phyloP scores from a whole-genome alignment of 179 eudicot genomes.

The Beta macrorhiza region DNA sequence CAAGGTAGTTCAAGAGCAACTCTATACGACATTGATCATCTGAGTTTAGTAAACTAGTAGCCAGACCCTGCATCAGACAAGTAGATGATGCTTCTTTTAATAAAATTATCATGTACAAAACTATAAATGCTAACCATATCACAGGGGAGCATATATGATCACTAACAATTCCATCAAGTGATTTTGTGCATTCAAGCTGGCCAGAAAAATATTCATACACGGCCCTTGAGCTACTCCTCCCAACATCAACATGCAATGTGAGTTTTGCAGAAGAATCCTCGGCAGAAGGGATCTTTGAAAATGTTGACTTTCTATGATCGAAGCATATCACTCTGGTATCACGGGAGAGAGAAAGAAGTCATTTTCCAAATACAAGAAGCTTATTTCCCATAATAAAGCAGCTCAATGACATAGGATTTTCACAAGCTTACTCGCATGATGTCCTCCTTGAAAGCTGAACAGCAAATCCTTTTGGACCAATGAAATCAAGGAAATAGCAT shows the following conservation, averaged over 20 bases:
- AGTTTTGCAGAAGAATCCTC: constrained; percentile 42
- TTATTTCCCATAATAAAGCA: background rate
- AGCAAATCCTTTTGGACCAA: constrained; percentile 76
- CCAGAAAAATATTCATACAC: constrained; percentile 65
- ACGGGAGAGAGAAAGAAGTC: constrained; percentile 13
- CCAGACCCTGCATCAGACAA: constrained; percentile 41
- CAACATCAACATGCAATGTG: constrained; percentile 52
- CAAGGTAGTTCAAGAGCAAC: constrained; percentile 58
- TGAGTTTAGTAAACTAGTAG: constrained; percentile 38
- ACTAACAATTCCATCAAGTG: constrained; percentile 39
- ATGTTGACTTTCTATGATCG: constrained; percentile 61
- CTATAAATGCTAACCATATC: background rate
- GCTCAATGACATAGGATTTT: constrained; percentile 6
- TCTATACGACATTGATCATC: constrained; percentile 53
- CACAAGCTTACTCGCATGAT: constrained; percentile 56
- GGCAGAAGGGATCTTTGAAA: constrained; percentile 35
- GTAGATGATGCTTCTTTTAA: background rate
- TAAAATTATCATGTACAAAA: background rate
- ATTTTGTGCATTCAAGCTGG: constrained; percentile 34
- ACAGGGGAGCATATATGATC: background rate
- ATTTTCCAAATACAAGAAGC: constrained; percentile 13
- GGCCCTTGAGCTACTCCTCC: constrained; percentile 76
- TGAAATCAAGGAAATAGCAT: constrained; percentile 83
- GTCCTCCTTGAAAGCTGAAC: constrained; percentile 52
- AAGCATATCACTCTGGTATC: constrained; percentile 64